Evolutionary conservation across 345 rosid species (phyloP), one percentile per base, ranked within the genome.

Genomic region (Mercurialis annua): DNA sequence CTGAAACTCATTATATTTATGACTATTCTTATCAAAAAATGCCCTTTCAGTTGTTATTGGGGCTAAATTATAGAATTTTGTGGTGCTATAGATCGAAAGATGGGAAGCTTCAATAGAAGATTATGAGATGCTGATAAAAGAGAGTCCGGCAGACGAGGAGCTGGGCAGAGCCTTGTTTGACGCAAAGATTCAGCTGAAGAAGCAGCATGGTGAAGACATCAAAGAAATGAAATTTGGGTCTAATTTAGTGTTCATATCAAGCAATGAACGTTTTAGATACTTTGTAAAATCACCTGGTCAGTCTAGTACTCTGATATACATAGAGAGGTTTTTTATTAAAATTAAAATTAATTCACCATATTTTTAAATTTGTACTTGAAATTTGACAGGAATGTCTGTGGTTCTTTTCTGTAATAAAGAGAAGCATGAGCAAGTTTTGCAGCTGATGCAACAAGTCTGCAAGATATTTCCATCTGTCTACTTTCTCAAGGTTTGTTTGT

Each of bases 41-140:
- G n/a, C n/a, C n/a, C n/a, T n/a, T n/a, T n/a, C n/a, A n/a, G n/a
- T n/a, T n/a, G n/a, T n/a, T n/a, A n/a, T n/a, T n/a, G n/a, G 29
- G 42, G 46, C 23, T 0, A n/a, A n/a, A n/a, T n/a, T n/a, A n/a
- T n/a, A n/a, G n/a, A n/a, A n/a, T n/a, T n/a, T n/a, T n/a, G n/a
- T 59, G 14, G n/a, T 52, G 4, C 16, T 23, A 30, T 27, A 93
- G 98, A 69, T 91, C 60, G 80, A 78, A 56, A 85, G 81, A 60
- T 91, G 91, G 96, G 95, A 87, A 59, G 69, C 87, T 44, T 81
- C 87, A 5, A 71, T 83, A 21, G 82, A 80, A 63, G 99, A 94
- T 72, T 94, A 87, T 12, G 95, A 87, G 74, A 71, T 77, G 36
- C 71, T 91, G 81, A 76, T 38, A 42, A 81, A 57, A 64, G 89